Evolutionary conservation across 2,329 filamentous ascomycete genomes (phyloP).

Genomic region (Pseudogymnoascus sp.): DNA sequence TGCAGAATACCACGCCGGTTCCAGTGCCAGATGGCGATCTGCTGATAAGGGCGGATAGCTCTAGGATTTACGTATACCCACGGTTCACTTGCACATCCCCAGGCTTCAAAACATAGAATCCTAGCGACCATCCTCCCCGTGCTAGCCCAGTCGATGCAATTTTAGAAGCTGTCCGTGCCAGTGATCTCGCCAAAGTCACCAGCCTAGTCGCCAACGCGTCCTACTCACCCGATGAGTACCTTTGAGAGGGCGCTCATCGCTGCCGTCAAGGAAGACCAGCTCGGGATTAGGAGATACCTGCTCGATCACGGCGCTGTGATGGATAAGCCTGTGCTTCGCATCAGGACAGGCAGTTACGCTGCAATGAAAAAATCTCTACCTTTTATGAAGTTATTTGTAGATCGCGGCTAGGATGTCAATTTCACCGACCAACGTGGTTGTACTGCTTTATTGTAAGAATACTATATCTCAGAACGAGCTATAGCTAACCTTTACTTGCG

Average conservation of each 20-base stretch:
- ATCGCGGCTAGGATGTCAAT: not conserved
- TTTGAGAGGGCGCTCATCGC: not conserved
- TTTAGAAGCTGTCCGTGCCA: not conserved
- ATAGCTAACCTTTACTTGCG: not conserved
- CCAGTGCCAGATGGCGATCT: too few relatives aligned
- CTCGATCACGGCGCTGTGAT: not conserved
- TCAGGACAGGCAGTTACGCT: not conserved
- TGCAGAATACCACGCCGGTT: too few relatives aligned
- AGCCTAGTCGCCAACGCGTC: not conserved
- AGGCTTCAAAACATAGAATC: not conserved
- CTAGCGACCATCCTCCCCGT: not conserved
- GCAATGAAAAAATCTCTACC: not conserved
- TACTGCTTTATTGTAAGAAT: slow-evolving; percentile 3
- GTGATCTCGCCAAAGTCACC: not conserved
- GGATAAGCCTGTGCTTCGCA: not conserved
- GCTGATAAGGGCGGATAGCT: too few relatives aligned
- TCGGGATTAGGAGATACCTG: not conserved
- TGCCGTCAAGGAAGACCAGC: not conserved
- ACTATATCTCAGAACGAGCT: not conserved
- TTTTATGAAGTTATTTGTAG: not conserved
- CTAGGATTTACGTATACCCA: too few relatives aligned
- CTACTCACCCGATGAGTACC: not conserved
- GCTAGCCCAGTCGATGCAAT: not conserved
- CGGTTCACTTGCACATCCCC: too few relatives aligned
- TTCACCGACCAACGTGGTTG: not conserved